A percentile compares a stretch with the other conserved stretches of the same genome.
Evolutionary conservation across 441 rosid genomes (phyloP).

Genomic region (Populus hybrid): DNA sequence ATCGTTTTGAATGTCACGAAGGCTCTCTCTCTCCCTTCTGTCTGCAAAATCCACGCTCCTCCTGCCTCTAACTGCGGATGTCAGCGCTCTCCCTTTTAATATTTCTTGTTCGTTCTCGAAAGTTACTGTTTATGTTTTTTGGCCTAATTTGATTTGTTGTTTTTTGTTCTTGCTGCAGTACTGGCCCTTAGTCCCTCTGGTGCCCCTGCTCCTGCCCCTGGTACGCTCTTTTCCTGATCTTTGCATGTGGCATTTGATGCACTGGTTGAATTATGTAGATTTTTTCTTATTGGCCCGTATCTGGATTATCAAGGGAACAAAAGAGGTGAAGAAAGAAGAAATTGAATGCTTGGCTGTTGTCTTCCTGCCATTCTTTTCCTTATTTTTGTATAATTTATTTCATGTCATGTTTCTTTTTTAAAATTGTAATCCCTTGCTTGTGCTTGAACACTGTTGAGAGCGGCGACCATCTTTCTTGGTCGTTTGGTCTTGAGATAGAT

Average conservation of each 20-base stretch:
- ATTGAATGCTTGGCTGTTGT: not conserved
- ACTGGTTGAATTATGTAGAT: not conserved
- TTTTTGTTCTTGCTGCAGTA: conserved; percentile 31
- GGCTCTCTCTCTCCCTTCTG: conserved; percentile 64
- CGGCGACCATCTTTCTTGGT: not conserved
- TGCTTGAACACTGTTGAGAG: not conserved
- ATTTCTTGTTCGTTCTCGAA: too few relatives aligned
- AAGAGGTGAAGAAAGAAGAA: not conserved
- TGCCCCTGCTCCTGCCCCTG: conserved; percentile 27
- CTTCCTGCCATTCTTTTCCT: not conserved
- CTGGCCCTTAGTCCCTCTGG: conserved; percentile 33
- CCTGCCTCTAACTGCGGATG: conserved; percentile 55
- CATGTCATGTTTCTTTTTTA: not conserved
- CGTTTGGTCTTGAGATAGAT: not conserved
- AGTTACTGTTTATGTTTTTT: not conserved
- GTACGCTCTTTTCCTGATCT: conserved; percentile 25
- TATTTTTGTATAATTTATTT: not conserved
- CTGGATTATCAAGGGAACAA: not conserved
- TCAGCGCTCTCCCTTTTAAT: conserved; percentile 27
- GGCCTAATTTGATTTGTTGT: not conserved
- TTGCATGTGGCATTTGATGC: not conserved
- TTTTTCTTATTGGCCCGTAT: not conserved
- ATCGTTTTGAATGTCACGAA: conserved; percentile 63
- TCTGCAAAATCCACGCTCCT: conserved; percentile 76
- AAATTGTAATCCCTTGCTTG: not conserved